These are phyloP conservation scores for Circinella minor DNA, from an alignment of 371 early-diverging fungal genomes.

Conservation along the genomic window DNA sequence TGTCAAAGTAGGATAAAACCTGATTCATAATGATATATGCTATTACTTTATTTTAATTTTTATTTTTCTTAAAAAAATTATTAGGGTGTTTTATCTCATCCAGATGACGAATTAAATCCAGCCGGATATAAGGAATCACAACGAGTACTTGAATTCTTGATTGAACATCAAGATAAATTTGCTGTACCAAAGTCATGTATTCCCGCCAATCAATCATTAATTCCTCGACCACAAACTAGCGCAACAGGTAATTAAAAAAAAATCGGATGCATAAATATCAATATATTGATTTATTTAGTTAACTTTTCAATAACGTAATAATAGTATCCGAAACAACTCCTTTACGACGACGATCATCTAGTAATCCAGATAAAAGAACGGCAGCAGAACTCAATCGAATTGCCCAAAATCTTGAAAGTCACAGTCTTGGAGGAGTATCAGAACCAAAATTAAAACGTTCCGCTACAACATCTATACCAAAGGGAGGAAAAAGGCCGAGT, in stretches of 20 bases:
- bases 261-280: no score
- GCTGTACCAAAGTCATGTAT: constrained; percentile 28
- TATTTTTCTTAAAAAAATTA: background rate
- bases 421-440: constrained; percentile 9
- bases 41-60: background rate
- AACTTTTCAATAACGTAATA: background rate
- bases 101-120: constrained; percentile 60
- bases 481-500: background rate
- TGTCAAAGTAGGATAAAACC: background rate
- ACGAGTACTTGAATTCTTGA: constrained; percentile 59
- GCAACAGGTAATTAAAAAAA: background rate
- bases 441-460: constrained; percentile 10
- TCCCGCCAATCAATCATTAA: constrained; percentile 11
- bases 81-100: constrained; percentile 58
- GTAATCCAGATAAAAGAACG: background rate
- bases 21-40: background rate
- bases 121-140: constrained; percentile 67
- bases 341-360: background rate
- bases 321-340: background rate
- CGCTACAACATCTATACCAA: constrained; percentile 6
- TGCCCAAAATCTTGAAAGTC: background rate
- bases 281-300: background rate
- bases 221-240: constrained; percentile 8
- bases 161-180: constrained; percentile 48
- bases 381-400: background rate